Conservation (phyloP, 768 basidiomycete genomes). For the Lentinula sp. region DNA sequence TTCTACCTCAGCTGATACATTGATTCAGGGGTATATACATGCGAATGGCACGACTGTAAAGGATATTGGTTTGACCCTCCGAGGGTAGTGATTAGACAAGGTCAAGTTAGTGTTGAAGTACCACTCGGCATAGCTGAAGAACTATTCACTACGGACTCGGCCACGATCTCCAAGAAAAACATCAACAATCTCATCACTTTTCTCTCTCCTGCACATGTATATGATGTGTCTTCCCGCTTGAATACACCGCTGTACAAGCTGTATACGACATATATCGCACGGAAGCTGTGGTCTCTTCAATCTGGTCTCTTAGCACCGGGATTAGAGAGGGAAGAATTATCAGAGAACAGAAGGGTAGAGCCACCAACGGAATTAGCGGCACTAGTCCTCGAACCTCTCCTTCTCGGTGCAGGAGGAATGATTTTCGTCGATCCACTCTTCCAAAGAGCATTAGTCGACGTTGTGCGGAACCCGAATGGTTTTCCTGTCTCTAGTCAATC, state of each 20-base stretch:
- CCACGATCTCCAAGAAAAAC: slow-evolving; percentile 23
- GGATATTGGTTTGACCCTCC: slow-evolving; percentile 95
- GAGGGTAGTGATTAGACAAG: slow-evolving; percentile 61
- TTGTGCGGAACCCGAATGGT: slow-evolving; percentile 49
- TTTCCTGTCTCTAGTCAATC: slow-evolving; percentile 37
- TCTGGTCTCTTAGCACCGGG: not conserved
- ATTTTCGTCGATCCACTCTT: slow-evolving; percentile 96
- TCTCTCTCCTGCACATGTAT: slow-evolving; percentile 51
- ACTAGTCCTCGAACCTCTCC: slow-evolving; percentile 83
- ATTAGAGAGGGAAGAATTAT: not conserved
- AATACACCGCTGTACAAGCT: slow-evolving; percentile 50
- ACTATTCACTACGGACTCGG: slow-evolving; percentile 13
- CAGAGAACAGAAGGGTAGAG: not conserved
- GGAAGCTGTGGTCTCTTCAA: slow-evolving; percentile 14
- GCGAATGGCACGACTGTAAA: slow-evolving; percentile 92
- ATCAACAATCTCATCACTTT: slow-evolving; percentile 12
- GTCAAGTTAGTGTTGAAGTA: slow-evolving; percentile 45
- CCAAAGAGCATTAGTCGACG: slow-evolving; percentile 82
- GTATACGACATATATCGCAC: slow-evolving; percentile 58
- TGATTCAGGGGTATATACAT: slow-evolving; percentile 66
- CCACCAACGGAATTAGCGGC: slow-evolving; percentile 47
- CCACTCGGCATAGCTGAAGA: slow-evolving; percentile 25
- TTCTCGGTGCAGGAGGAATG: slow-evolving; percentile 97
- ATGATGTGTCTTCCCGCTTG: slow-evolving; percentile 63
- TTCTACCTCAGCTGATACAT: not conserved